These are phyloP conservation scores for Blastobotrys malaysiensis DNA, from an alignment of 1,139 yeast species.

Conservation along the genomic window DNA sequence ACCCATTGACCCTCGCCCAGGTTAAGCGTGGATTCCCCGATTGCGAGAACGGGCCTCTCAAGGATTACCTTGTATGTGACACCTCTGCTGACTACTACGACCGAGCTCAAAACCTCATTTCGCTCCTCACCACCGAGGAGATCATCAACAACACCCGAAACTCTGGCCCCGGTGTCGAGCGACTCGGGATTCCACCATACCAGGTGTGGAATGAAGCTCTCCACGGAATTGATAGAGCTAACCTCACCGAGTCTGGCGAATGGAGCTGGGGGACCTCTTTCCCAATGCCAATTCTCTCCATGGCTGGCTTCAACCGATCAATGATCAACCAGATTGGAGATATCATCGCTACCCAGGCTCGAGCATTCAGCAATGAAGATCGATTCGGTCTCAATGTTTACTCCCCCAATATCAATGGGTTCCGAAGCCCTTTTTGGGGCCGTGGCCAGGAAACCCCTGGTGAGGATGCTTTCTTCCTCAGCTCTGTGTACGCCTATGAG, in stretches of 20 bases:
- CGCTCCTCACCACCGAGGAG: slow-evolving; percentile 49
- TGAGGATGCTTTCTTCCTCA: slow-evolving; percentile 14
- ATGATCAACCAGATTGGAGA: slow-evolving; percentile 48
- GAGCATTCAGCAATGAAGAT: slow-evolving; percentile 59
- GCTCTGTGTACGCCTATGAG: slow-evolving; percentile 13
- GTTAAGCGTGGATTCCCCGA: slow-evolving; percentile 12
- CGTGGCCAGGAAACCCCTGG: slow-evolving; percentile 19
- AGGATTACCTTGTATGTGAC: slow-evolving; percentile 14
- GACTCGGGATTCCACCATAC: slow-evolving; percentile 49
- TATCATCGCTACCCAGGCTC: slow-evolving; percentile 51
- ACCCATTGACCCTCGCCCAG: not conserved
- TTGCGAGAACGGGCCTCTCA: slow-evolving; percentile 13
- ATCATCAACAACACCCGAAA: slow-evolving; percentile 56
- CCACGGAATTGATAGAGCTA: slow-evolving; percentile 45
- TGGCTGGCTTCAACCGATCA: slow-evolving; percentile 50
- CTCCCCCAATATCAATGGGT: slow-evolving; percentile 18
- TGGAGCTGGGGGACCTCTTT: slow-evolving; percentile 14
- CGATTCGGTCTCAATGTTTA: slow-evolving; percentile 47
- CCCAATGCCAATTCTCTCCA: slow-evolving; percentile 25
- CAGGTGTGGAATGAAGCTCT: slow-evolving; percentile 49
- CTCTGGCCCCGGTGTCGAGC: slow-evolving; percentile 47
- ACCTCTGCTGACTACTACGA: slow-evolving; percentile 22
- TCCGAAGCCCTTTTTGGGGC: slow-evolving; percentile 17
- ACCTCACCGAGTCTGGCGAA: slow-evolving; percentile 2
- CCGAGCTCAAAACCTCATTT: slow-evolving; percentile 46